Percentiles rank a stretch among this genome's conserved stretches.
phyloP scores from a whole-genome alignment of 768 basidiomycete species.

The Podaxis pistillaris region DNA sequence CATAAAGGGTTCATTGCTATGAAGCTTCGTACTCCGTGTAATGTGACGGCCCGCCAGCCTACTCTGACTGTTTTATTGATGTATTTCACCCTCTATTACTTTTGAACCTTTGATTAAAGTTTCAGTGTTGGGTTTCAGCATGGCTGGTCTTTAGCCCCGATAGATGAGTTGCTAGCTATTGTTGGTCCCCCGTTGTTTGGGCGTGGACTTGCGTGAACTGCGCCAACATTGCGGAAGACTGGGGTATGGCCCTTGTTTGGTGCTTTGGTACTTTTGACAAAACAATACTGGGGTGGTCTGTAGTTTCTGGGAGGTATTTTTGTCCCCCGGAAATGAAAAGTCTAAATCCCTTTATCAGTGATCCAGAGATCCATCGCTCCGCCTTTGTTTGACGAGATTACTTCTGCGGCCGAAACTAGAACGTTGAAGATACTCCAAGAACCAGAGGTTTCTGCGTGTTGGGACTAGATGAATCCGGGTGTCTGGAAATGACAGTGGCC shows the following conservation, averaged over 20 bases:
- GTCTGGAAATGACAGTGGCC: neutral
- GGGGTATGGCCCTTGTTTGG: slow-evolving; percentile 1
- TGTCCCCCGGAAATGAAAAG: slow-evolving; percentile 10
- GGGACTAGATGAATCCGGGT: neutral
- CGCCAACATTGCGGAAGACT: slow-evolving; percentile 1
- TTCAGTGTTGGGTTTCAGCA: slow-evolving; percentile 8
- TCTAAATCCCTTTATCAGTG: slow-evolving; percentile 6
- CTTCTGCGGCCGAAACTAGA: neutral
- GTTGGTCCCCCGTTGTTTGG: neutral
- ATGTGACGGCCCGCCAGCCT: neutral
- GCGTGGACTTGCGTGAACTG: slow-evolving; percentile 3
- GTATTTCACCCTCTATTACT: neutral
- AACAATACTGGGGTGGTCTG: neutral
- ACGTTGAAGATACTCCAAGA: neutral
- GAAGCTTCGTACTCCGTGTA: neutral
- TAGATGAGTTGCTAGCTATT: neutral
- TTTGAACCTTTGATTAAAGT: neutral
- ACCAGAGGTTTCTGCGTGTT: neutral
- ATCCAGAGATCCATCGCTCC: neutral
- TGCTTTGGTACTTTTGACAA: neutral
- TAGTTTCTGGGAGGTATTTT: slow-evolving; percentile 1
- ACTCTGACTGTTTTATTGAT: slow-evolving; percentile 2
- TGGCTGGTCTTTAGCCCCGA: no score
- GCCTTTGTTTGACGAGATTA: neutral
- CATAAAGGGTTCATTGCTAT: slow-evolving; percentile 31